phyloP scores from a whole-genome alignment of 2,329 filamentous ascomycete genomes.

The Scytalidium lignicola region DNA sequence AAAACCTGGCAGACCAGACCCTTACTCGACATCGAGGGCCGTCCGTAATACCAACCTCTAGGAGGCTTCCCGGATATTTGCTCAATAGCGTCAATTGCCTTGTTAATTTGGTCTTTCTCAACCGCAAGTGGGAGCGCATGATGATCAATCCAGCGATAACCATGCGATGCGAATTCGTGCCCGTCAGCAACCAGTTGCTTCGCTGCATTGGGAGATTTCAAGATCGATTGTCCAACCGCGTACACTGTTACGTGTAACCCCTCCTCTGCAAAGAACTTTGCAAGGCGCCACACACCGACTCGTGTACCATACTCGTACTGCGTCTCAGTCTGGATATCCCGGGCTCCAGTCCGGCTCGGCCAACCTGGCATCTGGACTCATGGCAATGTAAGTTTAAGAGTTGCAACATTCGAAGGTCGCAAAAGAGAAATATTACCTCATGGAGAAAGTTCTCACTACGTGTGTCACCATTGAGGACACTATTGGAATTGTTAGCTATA shows the following conservation, averaged over 20 bases:
- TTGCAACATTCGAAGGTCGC: not conserved
- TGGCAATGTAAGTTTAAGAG: not conserved
- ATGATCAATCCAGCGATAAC: slow-evolving; percentile 38
- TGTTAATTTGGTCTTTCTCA: slow-evolving; percentile 34
- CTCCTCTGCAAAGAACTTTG: slow-evolving; percentile 36
- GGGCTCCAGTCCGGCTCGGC: not conserved
- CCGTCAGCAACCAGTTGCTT: slow-evolving; percentile 34
- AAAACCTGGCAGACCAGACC: slow-evolving; percentile 43
- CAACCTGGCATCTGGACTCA: not conserved
- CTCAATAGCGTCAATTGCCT: slow-evolving; percentile 30
- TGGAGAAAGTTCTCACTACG: not conserved
- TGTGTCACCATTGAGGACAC: not conserved
- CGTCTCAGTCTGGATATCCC: not conserved
- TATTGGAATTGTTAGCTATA: not conserved
- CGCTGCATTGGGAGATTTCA: slow-evolving; percentile 35
- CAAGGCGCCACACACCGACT: slow-evolving; percentile 33
- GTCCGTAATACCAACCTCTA: slow-evolving; percentile 31
- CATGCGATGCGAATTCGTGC: slow-evolving; percentile 37
- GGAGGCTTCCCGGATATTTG: slow-evolving; percentile 29
- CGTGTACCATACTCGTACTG: slow-evolving; percentile 31
- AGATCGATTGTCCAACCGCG: slow-evolving; percentile 34
- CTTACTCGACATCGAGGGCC: slow-evolving; percentile 33
- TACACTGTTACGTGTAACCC: slow-evolving; percentile 38
- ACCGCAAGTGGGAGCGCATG: slow-evolving; percentile 32
- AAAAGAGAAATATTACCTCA: not conserved